Percentiles rank a stretch among this genome's conserved stretches.
Conservation (phyloP, 768 basidiomycete species). For the Boletus insuetus region DNA sequence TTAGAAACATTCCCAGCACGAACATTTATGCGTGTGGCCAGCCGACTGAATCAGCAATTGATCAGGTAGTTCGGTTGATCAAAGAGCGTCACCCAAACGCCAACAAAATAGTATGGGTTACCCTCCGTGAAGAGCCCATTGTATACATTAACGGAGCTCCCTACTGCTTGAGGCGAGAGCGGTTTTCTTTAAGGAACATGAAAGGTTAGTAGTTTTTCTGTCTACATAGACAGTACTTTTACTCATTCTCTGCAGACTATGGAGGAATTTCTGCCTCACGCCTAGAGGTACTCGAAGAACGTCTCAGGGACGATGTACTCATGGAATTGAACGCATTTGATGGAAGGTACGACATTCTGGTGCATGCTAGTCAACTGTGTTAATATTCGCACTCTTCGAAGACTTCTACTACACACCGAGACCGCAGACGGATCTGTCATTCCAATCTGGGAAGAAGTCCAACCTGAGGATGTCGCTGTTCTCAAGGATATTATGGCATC, state of each 20-base stretch:
- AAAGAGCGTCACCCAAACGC: conserved; percentile 58
- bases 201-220: conserved; percentile 52
- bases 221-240: not conserved
- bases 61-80: conserved; percentile 69
- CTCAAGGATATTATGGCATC: conserved; percentile 86
- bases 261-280: conserved; percentile 91
- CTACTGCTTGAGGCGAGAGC: conserved; percentile 84
- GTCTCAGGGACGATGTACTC: conserved; percentile 84
- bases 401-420: conserved; percentile 88
- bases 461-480: conserved; percentile 65
- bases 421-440: conserved; percentile 82
- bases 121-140: conserved; percentile 88
- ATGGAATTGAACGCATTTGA: conserved; percentile 81
- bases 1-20: conserved; percentile 77
- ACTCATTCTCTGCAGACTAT: conserved; percentile 58
- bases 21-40: conserved; percentile 92
- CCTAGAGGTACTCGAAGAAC: conserved; percentile 86
- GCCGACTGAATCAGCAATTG: conserved; percentile 82
- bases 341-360: conserved; percentile 56
- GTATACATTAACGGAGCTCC: conserved; percentile 92
- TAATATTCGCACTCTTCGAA: conserved; percentile 25
- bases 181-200: conserved; percentile 89
- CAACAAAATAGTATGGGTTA: conserved; percentile 80
- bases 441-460: conserved; percentile 93
- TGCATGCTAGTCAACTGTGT: not conserved